phyloP scores from a whole-genome alignment of 495 filamentous ascomycete species.

The Trichoderma gamsii region DNA sequence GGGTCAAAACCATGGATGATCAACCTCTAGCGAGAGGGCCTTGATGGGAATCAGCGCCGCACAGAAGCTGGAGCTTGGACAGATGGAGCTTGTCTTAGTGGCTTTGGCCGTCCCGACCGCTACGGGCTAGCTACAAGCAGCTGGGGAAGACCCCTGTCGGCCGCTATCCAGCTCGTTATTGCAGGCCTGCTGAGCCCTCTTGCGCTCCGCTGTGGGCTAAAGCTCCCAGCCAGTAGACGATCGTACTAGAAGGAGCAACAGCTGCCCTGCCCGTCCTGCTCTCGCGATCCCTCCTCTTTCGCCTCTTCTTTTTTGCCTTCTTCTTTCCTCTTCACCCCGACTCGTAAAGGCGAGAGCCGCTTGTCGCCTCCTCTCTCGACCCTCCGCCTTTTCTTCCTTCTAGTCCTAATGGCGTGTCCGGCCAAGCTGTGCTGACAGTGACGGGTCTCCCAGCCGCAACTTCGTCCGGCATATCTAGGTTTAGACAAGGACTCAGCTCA shows the following conservation, averaged over 20 bases:
- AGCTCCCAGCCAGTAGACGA: background rate
- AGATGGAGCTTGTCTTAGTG: background rate
- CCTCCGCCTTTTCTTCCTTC: background rate
- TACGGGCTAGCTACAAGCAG: background rate
- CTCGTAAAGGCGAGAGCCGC: constrained; percentile 4
- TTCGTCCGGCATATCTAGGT: background rate
- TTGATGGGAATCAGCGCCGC: background rate
- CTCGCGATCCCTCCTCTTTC: background rate
- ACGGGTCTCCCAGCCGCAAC: constrained; percentile 17
- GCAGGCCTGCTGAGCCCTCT: constrained; percentile 3
- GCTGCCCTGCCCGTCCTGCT: background rate
- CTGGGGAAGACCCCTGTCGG: constrained; percentile 8
- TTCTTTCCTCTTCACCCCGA: background rate
- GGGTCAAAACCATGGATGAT: background rate
- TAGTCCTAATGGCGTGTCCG: constrained; percentile 13
- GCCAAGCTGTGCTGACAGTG: constrained; percentile 17
- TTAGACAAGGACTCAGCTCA: constrained; percentile 2
- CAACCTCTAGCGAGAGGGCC: background rate
- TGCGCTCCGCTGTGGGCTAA: constrained; percentile 1
- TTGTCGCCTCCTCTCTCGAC: background rate
- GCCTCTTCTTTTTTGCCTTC: background rate
- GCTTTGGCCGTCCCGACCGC: background rate
- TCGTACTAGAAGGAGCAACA: background rate
- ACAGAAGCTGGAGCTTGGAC: background rate
- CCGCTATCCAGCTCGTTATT: background rate